Percentiles rank a stretch among this genome's conserved stretches.
Evolutionary conservation across 2,329 filamentous ascomycete genomes (phyloP).

Genomic region (Onygena corvina): DNA sequence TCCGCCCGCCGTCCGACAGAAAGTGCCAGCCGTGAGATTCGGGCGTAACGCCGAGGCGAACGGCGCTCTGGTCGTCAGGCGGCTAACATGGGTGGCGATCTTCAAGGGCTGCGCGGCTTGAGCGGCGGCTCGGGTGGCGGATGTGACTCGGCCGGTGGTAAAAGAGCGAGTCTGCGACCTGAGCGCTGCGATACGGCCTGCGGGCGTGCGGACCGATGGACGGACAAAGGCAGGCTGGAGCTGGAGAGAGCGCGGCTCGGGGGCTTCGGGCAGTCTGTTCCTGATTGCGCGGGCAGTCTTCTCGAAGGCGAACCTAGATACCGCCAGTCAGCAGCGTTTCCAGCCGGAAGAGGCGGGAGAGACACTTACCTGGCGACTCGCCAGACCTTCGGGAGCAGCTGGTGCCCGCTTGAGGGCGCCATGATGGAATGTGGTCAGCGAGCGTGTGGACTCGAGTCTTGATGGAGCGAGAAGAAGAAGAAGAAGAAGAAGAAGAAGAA

Average conservation of each 20-base stretch:
- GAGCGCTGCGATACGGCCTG: slow-evolving; percentile 50
- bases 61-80: slow-evolving; percentile 62
- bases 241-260: slow-evolving; percentile 33
- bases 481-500: slow-evolving; percentile 7
- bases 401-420: slow-evolving; percentile 39
- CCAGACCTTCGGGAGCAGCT: slow-evolving; percentile 40
- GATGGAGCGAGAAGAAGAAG: not conserved
- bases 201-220: slow-evolving; percentile 45
- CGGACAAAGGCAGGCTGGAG: slow-evolving; percentile 50
- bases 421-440: slow-evolving; percentile 24
- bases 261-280: slow-evolving; percentile 32
- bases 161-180: slow-evolving; percentile 52
- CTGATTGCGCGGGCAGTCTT: slow-evolving; percentile 35
- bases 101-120: slow-evolving; percentile 45
- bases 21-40: slow-evolving; percentile 76
- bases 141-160: slow-evolving; percentile 40
- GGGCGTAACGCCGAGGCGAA: slow-evolving; percentile 83
- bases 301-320: slow-evolving; percentile 36
- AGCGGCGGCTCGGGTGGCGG: slow-evolving; percentile 36
- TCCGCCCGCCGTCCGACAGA: slow-evolving; percentile 78
- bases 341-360: not conserved
- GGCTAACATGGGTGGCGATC: slow-evolving; percentile 45
- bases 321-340: not conserved
- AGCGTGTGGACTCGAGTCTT: too few relatives aligned
- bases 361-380: slow-evolving; percentile 35